Evolutionary conservation across 75 land plant species (phyloP), one percentile per base, ranked within the genome.

Genomic region (Ceratopteris richardii): DNA sequence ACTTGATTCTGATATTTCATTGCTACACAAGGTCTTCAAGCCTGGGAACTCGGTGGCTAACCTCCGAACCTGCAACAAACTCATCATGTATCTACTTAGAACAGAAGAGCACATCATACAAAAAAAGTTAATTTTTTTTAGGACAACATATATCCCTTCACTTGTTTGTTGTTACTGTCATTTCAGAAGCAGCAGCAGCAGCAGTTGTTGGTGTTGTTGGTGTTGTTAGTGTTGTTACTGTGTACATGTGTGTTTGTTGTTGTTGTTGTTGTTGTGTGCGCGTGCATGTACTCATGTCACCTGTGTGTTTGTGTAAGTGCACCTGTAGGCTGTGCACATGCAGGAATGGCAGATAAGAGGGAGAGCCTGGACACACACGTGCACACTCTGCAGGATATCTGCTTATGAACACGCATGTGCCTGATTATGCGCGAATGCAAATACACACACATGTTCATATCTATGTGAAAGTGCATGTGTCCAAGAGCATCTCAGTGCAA

Each of bases 1-100:
- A 26, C 69, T 67, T 60, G 69, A 46, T 6, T 65, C 36, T 27
- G 62, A 60, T 21, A 67, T 52, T 29, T 60, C 69, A 48, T 47
- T 29, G 29, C 69, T 67, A 21, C 37, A 44, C 19, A 59, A 31
- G 26, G 66, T 29, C 42, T 30, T 51, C 12, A 61, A n/a, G 19
- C 46, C 69, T 26, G 66, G 69, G 31, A 67, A 67, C 23, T 39
- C 37, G 4, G 36, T 19, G 13, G 51, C 33, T n/a, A 67, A 27
- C 22, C 61, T 25, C 19, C 33, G 64, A 17, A 67, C 37, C 69
- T 67, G 67, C 21, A 26, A 46, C 31, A 9, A 16, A n/a, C 47
- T 18, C 47, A 11, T 7, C 11, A n/a, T 58, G 44, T 20, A 61
- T 44, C n/a, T 1, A 20, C 29, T 9, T 11, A 9, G 7, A 62